Base-by-base conservation (phyloP, 148 eudicot genomes). In the Amaranthus hypochondriacus region DNA sequence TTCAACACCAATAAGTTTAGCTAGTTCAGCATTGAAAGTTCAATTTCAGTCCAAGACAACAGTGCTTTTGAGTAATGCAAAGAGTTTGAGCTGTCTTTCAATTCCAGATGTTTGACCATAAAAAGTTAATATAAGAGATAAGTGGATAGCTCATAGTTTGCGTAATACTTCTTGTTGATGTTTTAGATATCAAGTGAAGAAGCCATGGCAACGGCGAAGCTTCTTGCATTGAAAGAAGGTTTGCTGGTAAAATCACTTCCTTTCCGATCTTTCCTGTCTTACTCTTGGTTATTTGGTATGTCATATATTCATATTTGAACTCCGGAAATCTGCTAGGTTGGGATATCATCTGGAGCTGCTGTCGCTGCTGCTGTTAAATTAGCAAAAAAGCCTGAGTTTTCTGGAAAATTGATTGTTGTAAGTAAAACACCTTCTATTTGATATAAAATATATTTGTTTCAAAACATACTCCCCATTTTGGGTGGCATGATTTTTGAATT, bases 311-410 rank as follows among this genome's bases (percentile, higher is more conserved):
- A 7, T 56, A 7, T 47, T 13, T 48, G n/a, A 77, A 13, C 50
- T 42, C 13, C 6, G 54, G 4, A 46, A 50, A n/a, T 8, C 21
- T 28, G n/a, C 54, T 79, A 90, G 96, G 92, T 84, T 48, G 96
- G 92, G 21, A 88, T 90, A 76, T 90, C 96, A 53, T 90, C 96
- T n/a, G 96, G 96, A 70, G 96, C 96, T 44, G 96, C 92, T 9
- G 87, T 90, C 9, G 88, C 86, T 2, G 96, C 96, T 56, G 96
- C 96, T 71, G 80, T 87, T 47, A 83, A 70, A 65, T 50, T 88
- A 42, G 92, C 89, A 46, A 87, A 84, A 80, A 78, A 88, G 69
- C 91, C 92, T 15, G 91, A 90, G 68, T 83, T 80, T 79, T 85
- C 88, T 47, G 96, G 91, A 64, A 90, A 90, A 64, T 79, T 90